phyloP scores from a whole-genome alignment of 1,139 yeast species.

The Magnusiomyces fungicola region DNA sequence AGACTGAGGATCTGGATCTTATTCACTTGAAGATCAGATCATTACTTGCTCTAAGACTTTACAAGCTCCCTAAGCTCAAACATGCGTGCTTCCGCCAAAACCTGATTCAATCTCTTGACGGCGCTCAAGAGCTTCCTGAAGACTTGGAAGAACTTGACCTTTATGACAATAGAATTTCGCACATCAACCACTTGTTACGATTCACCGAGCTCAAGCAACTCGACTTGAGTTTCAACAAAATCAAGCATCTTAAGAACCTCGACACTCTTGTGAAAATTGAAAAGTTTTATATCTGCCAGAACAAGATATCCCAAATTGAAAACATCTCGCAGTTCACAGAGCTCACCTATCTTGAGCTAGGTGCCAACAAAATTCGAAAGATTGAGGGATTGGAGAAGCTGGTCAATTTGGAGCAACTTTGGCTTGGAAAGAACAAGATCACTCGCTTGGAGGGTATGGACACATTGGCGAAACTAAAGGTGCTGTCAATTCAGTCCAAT shows the following conservation, averaged over 20 bases:
- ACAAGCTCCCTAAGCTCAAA: constrained; percentile 16
- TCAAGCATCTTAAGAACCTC: constrained; percentile 77
- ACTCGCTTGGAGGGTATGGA: constrained; percentile 55
- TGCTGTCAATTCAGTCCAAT: constrained; percentile 86
- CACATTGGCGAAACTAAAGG: constrained; percentile 54
- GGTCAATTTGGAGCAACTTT: constrained; percentile 59
- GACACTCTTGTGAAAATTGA: constrained; percentile 55
- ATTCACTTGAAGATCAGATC: constrained; percentile 71
- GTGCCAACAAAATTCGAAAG: constrained; percentile 72
- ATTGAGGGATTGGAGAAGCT: constrained; percentile 53
- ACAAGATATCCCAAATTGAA: constrained; percentile 68
- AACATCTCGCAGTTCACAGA: constrained; percentile 52
- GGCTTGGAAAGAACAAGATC: constrained; percentile 91
- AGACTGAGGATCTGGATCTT: constrained; percentile 62
- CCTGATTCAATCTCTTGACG: constrained; percentile 63
- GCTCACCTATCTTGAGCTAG: constrained; percentile 75
- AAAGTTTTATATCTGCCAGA: constrained; percentile 80
- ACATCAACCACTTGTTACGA: constrained; percentile 60
- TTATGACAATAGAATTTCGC: constrained; percentile 87
- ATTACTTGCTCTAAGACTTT: constrained; percentile 56
- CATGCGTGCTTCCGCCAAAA: constrained; percentile 74
- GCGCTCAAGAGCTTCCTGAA: constrained; percentile 53
- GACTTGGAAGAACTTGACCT: constrained; percentile 72
- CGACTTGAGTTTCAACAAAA: constrained; percentile 87
- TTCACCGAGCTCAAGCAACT: constrained; percentile 51